Evolutionary conservation across 2,329 filamentous ascomycete genomes (phyloP).

Genomic region (Xylariaceae sp.): DNA sequence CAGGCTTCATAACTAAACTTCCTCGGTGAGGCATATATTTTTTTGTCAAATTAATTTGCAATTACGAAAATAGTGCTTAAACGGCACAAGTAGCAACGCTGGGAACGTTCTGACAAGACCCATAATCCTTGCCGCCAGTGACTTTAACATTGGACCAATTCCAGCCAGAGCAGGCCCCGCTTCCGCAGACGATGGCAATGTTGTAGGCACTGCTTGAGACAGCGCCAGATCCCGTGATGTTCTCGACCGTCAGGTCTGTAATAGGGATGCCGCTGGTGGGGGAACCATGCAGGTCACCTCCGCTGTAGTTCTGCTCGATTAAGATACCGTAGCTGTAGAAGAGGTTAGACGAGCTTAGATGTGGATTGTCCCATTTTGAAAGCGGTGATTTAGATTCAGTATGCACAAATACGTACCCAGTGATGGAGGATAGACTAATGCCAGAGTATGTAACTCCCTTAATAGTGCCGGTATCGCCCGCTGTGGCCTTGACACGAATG

Average conservation of each 20-base stretch:
- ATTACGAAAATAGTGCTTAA: too few species aligned
- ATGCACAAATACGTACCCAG: conserved; percentile 26
- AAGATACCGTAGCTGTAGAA: conserved; percentile 57
- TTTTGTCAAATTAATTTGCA: too few species aligned
- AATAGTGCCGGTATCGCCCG: conserved; percentile 57
- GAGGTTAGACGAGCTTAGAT: not conserved
- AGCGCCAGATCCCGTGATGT: conserved; percentile 3
- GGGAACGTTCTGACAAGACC: too few species aligned
- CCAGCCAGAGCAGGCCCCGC: conserved; percentile 12
- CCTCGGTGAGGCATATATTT: too few species aligned
- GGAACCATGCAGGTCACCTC: conserved; percentile 43
- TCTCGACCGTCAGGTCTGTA: conserved; percentile 54
- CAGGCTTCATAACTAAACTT: too few species aligned
- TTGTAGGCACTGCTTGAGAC: conserved; percentile 14
- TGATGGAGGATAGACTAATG: conserved; percentile 57
- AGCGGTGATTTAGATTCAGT: not conserved
- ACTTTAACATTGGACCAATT: conserved; percentile 15
- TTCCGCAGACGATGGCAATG: conserved; percentile 15
- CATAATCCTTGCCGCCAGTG: conserved; percentile 18
- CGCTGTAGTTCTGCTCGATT: conserved; percentile 64
- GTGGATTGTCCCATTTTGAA: not conserved
- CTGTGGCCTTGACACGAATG: conserved; percentile 64
- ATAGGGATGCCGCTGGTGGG: conserved; percentile 55
- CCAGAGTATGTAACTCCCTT: conserved; percentile 57
- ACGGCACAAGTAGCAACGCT: too few species aligned